Evolutionary conservation across 1,284 basidiomycete species (phyloP), one percentile per base, ranked within the genome.

Genomic region (Boletellus deceptivus): DNA sequence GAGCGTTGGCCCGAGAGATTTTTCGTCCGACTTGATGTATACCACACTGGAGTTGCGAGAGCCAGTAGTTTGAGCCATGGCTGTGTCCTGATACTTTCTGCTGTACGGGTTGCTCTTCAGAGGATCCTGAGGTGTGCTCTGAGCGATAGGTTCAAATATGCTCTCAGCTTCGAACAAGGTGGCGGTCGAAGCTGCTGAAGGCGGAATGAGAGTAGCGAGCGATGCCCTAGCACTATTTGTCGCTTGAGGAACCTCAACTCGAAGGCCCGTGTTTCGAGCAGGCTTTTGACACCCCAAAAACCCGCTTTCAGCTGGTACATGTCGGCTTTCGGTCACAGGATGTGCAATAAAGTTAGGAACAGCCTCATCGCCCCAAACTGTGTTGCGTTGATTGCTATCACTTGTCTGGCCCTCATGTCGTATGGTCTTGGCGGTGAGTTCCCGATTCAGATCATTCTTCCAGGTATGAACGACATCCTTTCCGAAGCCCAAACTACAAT

Each of bases 91-190:
- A 43, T 70, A 57, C 56, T 73, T 72, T 43, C 70, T 68, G 18
- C 56, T 61, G 37, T 72, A 67, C 56, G 59, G 53, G 43, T 59
- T 59, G 46, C 59, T 60, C 53, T 63, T 66, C 54, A 74, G 69
- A 34, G 67, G 68, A 59, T 79, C 78, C 55, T 79, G 79, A 6
- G 83, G 83, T 0, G 84, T 86, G 63, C 83, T 86, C 62, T 83
- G 77, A 8, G 79, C 78, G 38, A 73, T 69, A 8, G 81, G 82
- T 42, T 77, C 76, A n/a, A 60, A 59, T 14, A 42, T 50, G 5
- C 56, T 49, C 52, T 68, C 65, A 39, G 70, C 61, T 53, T 86
- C 83, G 56, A 83, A 84, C 31, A 85, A 67, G 1, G 82, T 82
- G 16, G 74, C 72, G 17, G 78, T 81, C 16, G 83, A 84, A 6